Conservation (phyloP, 2,329 filamentous ascomycete species). For the Didymosphaeria variabile region DNA sequence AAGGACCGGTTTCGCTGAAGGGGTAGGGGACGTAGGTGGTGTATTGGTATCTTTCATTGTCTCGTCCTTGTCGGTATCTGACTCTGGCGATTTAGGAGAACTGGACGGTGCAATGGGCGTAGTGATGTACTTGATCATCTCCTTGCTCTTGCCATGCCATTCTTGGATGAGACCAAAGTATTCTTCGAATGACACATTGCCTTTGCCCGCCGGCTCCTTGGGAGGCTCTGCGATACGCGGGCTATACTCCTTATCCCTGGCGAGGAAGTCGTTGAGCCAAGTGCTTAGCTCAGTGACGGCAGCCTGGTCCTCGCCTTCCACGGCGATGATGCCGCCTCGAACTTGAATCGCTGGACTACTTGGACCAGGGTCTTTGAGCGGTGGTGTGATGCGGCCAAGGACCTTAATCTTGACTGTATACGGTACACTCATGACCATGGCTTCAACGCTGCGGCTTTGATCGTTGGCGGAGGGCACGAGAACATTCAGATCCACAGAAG, state of each 20-base stretch:
- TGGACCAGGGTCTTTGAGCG: conserved; percentile 56
- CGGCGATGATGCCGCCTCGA: conserved; percentile 81
- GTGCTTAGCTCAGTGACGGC: conserved; percentile 72
- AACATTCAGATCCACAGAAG: conserved; percentile 32
- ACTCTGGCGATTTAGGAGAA: conserved; percentile 10
- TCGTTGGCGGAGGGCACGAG: conserved; percentile 37
- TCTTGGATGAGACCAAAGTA: conserved; percentile 74
- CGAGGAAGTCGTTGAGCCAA: conserved; percentile 66
- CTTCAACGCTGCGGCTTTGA: conserved; percentile 65
- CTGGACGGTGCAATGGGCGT: conserved; percentile 25
- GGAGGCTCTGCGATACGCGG: conserved; percentile 62
- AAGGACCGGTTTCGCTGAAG: conserved; percentile 69
- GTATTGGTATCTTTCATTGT: conserved; percentile 17
- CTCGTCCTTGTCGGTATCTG: conserved; percentile 30
- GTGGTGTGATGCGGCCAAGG: conserved; percentile 77
- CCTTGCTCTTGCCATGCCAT: conserved; percentile 79
- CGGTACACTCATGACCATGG: conserved; percentile 78
- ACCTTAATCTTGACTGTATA: conserved; percentile 80
- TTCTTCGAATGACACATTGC: conserved; percentile 52
- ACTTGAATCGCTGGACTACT: conserved; percentile 49
- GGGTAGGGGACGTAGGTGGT: conserved; percentile 25
- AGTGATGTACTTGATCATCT: conserved; percentile 70
- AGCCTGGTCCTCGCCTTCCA: conserved; percentile 76
- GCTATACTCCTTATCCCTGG: conserved; percentile 61
- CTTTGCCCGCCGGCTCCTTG: conserved; percentile 43